phyloP scores from a whole-genome alignment of 257 asterid genomes.

The Nicotiana paniculata region DNA sequence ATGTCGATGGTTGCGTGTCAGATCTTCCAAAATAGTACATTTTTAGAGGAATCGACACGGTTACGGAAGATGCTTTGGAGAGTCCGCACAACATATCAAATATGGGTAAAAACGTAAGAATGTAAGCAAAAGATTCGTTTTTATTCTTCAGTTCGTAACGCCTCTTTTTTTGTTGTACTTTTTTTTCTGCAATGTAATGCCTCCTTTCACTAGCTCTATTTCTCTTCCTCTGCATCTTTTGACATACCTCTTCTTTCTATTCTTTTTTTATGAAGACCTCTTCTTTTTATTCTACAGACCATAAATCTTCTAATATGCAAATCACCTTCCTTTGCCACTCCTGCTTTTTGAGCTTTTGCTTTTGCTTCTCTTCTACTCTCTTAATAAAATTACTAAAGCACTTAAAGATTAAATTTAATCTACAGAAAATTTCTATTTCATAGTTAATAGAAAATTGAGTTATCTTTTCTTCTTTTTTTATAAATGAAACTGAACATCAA shows the following conservation, averaged over 20 bases:
- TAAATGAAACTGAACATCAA: too few relatives aligned
- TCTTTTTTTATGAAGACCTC: too few relatives aligned
- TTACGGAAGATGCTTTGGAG: too few relatives aligned
- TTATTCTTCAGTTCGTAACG: not conserved
- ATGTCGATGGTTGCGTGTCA: too few relatives aligned
- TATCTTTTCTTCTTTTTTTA: too few relatives aligned
- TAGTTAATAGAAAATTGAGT: too few relatives aligned
- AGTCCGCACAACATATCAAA: not conserved
- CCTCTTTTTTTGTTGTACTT: not conserved
- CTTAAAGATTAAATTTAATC: not conserved
- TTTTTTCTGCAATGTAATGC: not conserved
- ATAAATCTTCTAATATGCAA: not conserved
- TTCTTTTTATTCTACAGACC: not conserved
- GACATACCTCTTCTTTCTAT: not conserved
- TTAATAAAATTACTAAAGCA: not conserved
- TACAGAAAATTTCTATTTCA: not conserved
- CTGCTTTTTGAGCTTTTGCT: not conserved
- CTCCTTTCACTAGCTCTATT: too few relatives aligned
- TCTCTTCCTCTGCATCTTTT: too few relatives aligned
- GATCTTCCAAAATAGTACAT: too few relatives aligned
- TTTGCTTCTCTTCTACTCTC: not conserved
- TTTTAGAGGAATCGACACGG: too few relatives aligned
- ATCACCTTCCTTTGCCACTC: not conserved
- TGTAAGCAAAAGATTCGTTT: not conserved
- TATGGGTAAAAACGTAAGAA: not conserved